A percentile compares a stretch with the other conserved stretches of the same genome.
These are phyloP conservation scores for Oryza punctata DNA, from an alignment of 176 grass and related monocot genomes.

Conservation along the genomic window DNA sequence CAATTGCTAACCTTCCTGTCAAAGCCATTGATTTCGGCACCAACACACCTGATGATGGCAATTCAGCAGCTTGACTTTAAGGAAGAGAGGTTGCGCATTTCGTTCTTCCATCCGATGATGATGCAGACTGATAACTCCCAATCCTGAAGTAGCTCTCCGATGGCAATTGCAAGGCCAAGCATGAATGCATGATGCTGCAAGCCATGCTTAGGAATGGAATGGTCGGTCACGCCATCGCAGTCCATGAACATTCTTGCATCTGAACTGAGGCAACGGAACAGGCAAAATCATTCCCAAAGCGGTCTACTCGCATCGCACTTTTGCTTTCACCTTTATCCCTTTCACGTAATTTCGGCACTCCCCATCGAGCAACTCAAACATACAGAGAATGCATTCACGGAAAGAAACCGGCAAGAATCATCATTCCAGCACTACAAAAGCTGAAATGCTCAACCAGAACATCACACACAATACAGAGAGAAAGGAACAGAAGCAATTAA, in stretches of 20 bases:
- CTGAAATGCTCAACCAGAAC: background rate
- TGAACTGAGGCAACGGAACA: background rate
- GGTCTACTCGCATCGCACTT: background rate
- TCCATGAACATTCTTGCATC: background rate
- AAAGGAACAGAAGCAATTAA: background rate
- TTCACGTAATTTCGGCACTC: background rate
- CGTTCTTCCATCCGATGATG: background rate
- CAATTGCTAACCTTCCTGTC: background rate
- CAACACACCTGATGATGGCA: slow-evolving; percentile 16
- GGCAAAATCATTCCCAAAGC: background rate
- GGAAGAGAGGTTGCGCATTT: background rate
- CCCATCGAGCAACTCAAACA: background rate
- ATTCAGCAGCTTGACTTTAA: background rate
- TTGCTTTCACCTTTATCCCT: slow-evolving; percentile 18
- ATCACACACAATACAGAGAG: background rate
- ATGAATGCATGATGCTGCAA: background rate
- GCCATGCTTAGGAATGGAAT: slow-evolving; percentile 16
- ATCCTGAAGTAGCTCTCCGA: background rate
- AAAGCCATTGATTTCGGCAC: background rate
- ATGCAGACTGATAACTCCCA: slow-evolving; percentile 6
- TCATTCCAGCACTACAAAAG: background rate
- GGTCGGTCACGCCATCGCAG: slow-evolving; percentile 28
- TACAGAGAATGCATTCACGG: background rate
- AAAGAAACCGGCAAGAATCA: slow-evolving; percentile 23
- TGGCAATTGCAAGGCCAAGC: background rate